A percentile compares a stretch with the other conserved stretches of the same genome.
Conservation (phyloP, 192 early-diverging fungal species). For the Podila horticola region DNA sequence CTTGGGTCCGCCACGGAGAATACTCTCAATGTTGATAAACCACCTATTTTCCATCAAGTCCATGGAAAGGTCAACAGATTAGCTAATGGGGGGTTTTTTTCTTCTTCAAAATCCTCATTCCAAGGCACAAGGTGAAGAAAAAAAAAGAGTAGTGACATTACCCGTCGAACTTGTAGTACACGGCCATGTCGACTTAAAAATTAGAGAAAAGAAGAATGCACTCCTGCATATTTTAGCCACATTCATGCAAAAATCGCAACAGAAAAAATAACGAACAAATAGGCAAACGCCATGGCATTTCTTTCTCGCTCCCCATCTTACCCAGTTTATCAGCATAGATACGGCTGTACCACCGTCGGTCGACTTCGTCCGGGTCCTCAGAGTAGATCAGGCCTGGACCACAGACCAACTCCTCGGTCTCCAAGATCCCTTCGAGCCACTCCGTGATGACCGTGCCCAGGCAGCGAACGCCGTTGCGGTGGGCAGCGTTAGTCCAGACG, state of each 20-base stretch:
- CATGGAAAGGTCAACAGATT: too few species aligned
- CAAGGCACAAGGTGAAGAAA: too few species aligned
- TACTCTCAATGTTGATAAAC: conserved; percentile 74
- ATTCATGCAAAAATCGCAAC: too few species aligned
- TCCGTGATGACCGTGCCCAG: conserved; percentile 74
- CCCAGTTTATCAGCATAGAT: conserved; percentile 67
- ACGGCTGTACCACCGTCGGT: conserved; percentile 55
- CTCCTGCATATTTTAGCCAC: too few species aligned
- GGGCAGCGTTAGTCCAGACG: conserved; percentile 70
- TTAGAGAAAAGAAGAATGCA: too few species aligned
- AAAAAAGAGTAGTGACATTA: conserved; percentile 20
- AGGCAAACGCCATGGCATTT: too few species aligned
- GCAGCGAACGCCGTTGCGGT: conserved; percentile 66
- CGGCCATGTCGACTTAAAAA: conserved; percentile 64
- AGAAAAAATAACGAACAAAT: too few species aligned
- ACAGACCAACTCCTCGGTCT: conserved; percentile 64
- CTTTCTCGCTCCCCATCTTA: conserved; percentile 9
- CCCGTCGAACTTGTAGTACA: conserved; percentile 75
- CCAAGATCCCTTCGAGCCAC: conserved; percentile 58
- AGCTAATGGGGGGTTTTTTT: too few species aligned
- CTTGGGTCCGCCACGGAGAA: conserved; percentile 36
- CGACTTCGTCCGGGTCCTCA: conserved; percentile 11
- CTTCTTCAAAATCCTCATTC: too few species aligned
- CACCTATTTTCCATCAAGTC: conserved; percentile 8
- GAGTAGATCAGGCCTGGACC: conserved; percentile 51